Conservation (phyloP, 179 eudicot species). For the Vitellaria paradoxa region DNA sequence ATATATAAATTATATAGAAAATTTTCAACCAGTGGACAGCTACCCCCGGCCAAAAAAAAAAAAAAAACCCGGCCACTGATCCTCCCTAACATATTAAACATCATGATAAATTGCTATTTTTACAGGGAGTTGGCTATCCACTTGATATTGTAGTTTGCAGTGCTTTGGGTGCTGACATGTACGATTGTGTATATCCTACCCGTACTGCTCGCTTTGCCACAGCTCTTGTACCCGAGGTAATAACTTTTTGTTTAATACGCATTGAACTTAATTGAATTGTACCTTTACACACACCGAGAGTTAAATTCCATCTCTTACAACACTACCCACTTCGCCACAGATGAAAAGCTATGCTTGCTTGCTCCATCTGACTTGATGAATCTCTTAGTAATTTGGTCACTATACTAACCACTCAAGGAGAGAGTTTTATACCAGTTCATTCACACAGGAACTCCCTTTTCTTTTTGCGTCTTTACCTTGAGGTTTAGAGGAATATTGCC, state of each 20-base stretch:
- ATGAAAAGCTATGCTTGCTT: not conserved
- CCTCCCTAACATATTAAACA: not conserved
- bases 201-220: conserved; percentile 96
- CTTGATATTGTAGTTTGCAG: conserved; percentile 94
- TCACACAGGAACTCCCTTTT: not conserved
- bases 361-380: not conserved
- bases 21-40: no score
- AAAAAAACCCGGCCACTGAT: conserved; percentile 64
- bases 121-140: conserved; percentile 91
- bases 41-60: no score
- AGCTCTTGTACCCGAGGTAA: conserved; percentile 85
- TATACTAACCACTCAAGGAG: not conserved
- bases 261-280: not conserved
- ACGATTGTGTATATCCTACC: conserved; percentile 93
- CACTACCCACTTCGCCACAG: not conserved
- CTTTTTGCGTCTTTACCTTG: not conserved
- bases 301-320: not conserved
- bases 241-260: conserved; percentile 1
- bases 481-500: not conserved
- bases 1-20: no score
- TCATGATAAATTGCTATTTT: conserved; percentile 12
- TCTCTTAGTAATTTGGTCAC: not conserved
- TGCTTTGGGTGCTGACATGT: conserved; percentile 95
- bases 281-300: not conserved
- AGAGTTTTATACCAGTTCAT: not conserved